Base-by-base conservation (phyloP, 306 rosid species). In the Carpinus fangiana region DNA sequence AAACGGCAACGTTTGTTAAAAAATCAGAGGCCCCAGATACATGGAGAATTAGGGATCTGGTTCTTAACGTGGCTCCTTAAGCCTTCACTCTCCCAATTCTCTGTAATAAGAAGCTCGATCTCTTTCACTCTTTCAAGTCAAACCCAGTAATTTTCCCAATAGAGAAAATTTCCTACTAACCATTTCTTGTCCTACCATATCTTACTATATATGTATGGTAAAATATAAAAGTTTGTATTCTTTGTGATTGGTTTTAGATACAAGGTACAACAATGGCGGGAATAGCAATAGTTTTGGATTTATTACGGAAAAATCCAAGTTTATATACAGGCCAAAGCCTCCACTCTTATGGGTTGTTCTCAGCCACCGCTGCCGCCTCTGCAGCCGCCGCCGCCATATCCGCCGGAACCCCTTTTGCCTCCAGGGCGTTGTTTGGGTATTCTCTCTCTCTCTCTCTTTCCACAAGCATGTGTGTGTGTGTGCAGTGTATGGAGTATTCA, bases 251-350 rank as follows among this genome's bases (percentile, higher is more conserved):
- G 64, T 34, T 71, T 51, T 70, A 61, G 66, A 54, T 69, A 69
- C 26, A 70, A 77, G 80, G 81, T 66, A 46, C 34, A 67, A 64
- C 79, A 76, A 95, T 95, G 99, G 91, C 85, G 80, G 99, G 98
- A 81, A 76, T 95, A 80, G 84, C 93, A 65, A 43, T 89, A 80
- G 73, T 91, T 21, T 74, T 88, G 85, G 98, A 95, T 93, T 91
- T 90, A 65, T 80, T 92, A 85, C 87, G 78, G 83, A 91, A 85
- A 78, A 89, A 84, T 50, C 89, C 87, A 74, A 78, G 64, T 82
- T 71, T 81, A 38, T 54, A 47, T 73, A 31, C 87, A 16, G 26
- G 88, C 34, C 81, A 80, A 14, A 53, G 81, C 31, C 79, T 82
- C 61, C 96, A 90, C 77, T 86, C 97, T 74, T 74, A 83, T 84